These are phyloP conservation scores for Fraxinus sp. DNA, from an alignment of 305 asterid species.

Conservation along the genomic window DNA sequence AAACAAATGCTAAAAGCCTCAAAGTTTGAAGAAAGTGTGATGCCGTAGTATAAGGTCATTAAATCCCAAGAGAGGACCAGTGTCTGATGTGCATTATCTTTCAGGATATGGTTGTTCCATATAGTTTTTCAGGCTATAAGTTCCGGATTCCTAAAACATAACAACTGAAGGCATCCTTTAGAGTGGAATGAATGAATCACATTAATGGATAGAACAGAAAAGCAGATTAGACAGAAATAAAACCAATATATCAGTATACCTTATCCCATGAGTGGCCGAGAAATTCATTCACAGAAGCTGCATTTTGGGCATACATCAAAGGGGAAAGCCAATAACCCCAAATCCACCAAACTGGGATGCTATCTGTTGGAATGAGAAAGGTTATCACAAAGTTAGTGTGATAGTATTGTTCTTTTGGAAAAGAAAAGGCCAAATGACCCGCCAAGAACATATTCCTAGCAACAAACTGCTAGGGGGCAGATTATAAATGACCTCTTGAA, in stretches of 20 bases:
- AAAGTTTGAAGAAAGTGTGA: background rate
- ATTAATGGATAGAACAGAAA: background rate
- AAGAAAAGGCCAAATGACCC: background rate
- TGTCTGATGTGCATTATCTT: background rate
- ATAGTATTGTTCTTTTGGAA: background rate
- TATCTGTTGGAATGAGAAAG: slow-evolving; percentile 48
- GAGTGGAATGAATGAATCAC: background rate
- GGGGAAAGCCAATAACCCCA: slow-evolving; percentile 93
- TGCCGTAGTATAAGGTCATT: background rate
- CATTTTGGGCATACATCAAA: slow-evolving; percentile 85
- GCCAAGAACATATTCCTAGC: background rate
- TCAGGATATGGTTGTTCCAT: background rate
- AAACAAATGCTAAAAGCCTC: background rate
- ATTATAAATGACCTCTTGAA: slow-evolving; percentile 55
- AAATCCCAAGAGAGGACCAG: background rate
- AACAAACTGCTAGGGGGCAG: background rate
- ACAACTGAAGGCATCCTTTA: background rate
- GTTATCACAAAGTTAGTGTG: slow-evolving; percentile 14
- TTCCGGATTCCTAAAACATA: background rate
- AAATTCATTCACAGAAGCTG: slow-evolving; percentile 81
- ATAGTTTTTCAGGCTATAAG: background rate
- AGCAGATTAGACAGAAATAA: slow-evolving; percentile 7
- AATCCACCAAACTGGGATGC: slow-evolving; percentile 85
- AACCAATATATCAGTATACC: slow-evolving; percentile 35
- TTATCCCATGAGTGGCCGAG: slow-evolving; percentile 76